Conservation (phyloP, 345 rosid genomes). For the Dipteronia sinensis region DNA sequence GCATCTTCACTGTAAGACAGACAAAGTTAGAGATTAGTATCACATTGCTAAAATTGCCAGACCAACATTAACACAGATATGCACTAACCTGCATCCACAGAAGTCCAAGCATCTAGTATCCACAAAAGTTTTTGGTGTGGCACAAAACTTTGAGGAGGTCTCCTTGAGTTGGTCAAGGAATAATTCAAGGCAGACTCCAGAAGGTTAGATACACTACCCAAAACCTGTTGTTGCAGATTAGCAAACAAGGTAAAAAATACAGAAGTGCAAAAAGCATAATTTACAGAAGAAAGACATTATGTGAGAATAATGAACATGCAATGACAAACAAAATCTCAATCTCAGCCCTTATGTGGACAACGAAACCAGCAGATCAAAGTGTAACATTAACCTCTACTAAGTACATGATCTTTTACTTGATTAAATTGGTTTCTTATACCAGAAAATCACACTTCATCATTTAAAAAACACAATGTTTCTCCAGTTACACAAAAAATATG, state of each 20-base stretch:
- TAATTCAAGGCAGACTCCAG: conserved; percentile 56
- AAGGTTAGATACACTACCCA: conserved; percentile 37
- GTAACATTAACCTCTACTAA: neutral
- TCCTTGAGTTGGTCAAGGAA: conserved; percentile 57
- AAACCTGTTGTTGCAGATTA: conserved; percentile 40
- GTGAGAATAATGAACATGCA: neutral
- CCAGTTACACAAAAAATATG: neutral
- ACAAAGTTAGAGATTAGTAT: conserved; percentile 20
- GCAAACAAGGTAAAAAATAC: conserved; percentile 1
- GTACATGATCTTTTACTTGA: neutral
- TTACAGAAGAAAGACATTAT: neutral
- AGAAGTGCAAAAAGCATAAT: neutral
- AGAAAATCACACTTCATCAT: neutral
- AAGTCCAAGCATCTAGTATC: conserved; percentile 76
- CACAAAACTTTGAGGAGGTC: conserved; percentile 79
- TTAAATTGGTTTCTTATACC: neutral
- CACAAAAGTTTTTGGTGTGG: conserved; percentile 80
- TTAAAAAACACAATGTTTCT: neutral
- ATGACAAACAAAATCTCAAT: neutral
- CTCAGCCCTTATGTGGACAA: neutral
- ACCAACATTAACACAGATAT: neutral
- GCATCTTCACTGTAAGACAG: conserved; percentile 54
- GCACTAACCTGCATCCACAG: conserved; percentile 53
- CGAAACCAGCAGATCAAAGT: conserved; percentile 1
- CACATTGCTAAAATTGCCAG: conserved; percentile 11